Conservation (phyloP, 2,329 filamentous ascomycete species). For the Aspergillaceae sp. region DNA sequence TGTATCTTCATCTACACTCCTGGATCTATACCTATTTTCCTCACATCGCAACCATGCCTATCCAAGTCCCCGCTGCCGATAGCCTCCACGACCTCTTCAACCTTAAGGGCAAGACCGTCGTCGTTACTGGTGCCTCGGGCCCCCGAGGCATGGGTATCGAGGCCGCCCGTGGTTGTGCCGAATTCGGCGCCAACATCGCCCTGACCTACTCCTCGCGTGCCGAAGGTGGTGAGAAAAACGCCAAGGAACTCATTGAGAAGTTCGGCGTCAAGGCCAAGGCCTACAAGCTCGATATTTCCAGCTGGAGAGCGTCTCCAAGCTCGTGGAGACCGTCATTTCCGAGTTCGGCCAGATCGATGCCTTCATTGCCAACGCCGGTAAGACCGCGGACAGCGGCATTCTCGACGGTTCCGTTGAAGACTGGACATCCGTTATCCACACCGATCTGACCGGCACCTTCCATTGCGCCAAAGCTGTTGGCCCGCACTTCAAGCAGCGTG, state of each 20-base stretch:
- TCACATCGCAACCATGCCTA: slow-evolving; percentile 25
- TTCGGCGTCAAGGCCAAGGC: slow-evolving; percentile 60
- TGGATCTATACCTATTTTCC: neutral
- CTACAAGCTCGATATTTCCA: slow-evolving; percentile 56
- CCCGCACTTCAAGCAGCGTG: slow-evolving; percentile 61
- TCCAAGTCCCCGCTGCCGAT: slow-evolving; percentile 26
- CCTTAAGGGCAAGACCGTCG: slow-evolving; percentile 40
- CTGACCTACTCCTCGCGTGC: slow-evolving; percentile 59
- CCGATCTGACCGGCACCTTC: slow-evolving; percentile 79
- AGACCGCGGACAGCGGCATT: slow-evolving; percentile 60
- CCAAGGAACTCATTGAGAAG: slow-evolving; percentile 49
- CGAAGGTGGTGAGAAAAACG: slow-evolving; percentile 57
- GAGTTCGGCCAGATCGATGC: slow-evolving; percentile 65
- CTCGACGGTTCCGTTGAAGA: slow-evolving; percentile 63
- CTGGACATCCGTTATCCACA: slow-evolving; percentile 68
- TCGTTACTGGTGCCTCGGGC: slow-evolving; percentile 45
- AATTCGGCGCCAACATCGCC: slow-evolving; percentile 56
- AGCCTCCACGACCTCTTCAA: slow-evolving; percentile 37
- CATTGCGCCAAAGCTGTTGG: slow-evolving; percentile 86
- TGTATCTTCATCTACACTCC: neutral
- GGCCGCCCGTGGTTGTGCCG: slow-evolving; percentile 56
- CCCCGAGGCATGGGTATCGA: slow-evolving; percentile 61
- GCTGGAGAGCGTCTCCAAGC: slow-evolving; percentile 48
- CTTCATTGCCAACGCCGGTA: slow-evolving; percentile 62
- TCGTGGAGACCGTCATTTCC: slow-evolving; percentile 51